Evolutionary conservation across 169 alveolate genomes (phyloP), one percentile per base, ranked within the genome.

Genomic region (Perkinsus marinus): DNA sequence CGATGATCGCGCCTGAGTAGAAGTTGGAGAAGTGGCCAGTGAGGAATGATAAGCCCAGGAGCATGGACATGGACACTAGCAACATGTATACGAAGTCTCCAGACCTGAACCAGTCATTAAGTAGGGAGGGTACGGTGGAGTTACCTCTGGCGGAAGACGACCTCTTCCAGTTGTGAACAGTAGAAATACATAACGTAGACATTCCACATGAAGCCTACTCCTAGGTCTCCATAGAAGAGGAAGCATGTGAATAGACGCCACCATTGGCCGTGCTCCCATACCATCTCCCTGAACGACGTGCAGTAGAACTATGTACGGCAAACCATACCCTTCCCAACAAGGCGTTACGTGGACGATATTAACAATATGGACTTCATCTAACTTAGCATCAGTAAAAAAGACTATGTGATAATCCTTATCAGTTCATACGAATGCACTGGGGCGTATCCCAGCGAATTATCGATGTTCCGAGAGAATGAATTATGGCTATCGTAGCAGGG

Each of bases 161-260:
- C 89, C 57, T 92, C 96, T 69, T 95, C 96, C 89, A 94, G 79
- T 16, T 95, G 91, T 22, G 93, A 90, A 91, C 96, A 94, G 92
- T 95, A 92, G 93, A 92, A 95, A 68, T 95, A 94, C 96, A 97
- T 92, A 79, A 96, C 98, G 93, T 97, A 97, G 38, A 95, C 96
- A 94, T 97, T 97, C 98, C 98, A 97, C 95, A 97, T 96, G 91
- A 97, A 97, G 92, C 93, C 97, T 90, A 97, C 93, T 22, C 98
- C 97, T 68, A 97, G 97, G 39, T 97, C 95, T 22, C 98, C 98
- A 93, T 96, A 97, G 95, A 95, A 97, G 89, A 96, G 96, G 90
- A 97, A 97, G 92, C 98, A 97, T 41, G 98, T 96, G 39, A 96
- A 90, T 22, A 97, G 92, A 39, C 98, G 95, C 98, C 98, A 97